Base-by-base conservation (phyloP, 202 grass and related monocot genomes). In the Cymbopogon flexuosus region DNA sequence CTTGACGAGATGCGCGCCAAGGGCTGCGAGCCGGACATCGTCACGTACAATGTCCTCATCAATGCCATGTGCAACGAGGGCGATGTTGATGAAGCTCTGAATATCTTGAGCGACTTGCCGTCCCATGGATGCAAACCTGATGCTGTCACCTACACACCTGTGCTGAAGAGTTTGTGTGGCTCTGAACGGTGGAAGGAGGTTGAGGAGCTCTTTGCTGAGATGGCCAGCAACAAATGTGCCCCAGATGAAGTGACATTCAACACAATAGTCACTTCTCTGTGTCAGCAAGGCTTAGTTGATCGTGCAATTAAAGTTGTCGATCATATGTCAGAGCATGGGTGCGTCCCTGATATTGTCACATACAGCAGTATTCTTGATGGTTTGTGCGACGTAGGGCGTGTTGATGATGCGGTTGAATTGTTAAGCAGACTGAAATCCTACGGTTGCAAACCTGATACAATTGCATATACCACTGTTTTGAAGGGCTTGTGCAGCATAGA, bases 11-110 rank as follows among this genome's bases (percentile, higher is more conserved):
- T 91, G 89, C 73, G 85, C 19, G 24, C 85, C 24, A 88, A 85
- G 85, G 82, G 89, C 41, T 88, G 89, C 57, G 76, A 47, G 27
- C 89, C 89, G 3, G 81, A 91, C 68, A 80, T 87, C 13, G 78
- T 91, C n/a, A 91, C 89, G 0, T 88, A 88, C 39, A 91, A 91
- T 51, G 89, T 91, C 54, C 59, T 91, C 61, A 85, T 88, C 68
- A 88, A 91, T 56, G 85, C 78, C 9, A 91, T 91, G 68, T 88
- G 85, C 82, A 88, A 85, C 18, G 85, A 91, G 73, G 89, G 82
- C 15, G 63, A 84, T 10, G 69, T 85, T 49, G 54, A 76, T 33
- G 89, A 88, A 66, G 89, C 85, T 33, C 43, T 82, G 42, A 57
- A 70, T 27, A 14, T 88, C 27, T 82, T 88, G 78, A 65, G 54